Evolutionary conservation across 495 filamentous ascomycete species (phyloP), one percentile per base, ranked within the genome.

Genomic region (Podospora fimiseda): DNA sequence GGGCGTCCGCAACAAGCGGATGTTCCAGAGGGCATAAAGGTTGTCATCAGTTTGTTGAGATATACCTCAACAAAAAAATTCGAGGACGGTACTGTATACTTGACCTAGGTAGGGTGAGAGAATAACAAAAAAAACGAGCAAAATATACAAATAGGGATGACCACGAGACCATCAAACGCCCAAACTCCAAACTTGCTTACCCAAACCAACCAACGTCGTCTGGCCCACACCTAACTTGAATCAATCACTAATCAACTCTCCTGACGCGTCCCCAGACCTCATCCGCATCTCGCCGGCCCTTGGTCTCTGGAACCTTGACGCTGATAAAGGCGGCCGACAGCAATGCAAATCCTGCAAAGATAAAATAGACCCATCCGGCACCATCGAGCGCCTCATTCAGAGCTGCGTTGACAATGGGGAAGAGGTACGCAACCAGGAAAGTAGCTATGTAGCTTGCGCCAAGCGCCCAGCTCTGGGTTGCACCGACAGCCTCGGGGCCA

Each of bases 361-460:
- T 72, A 71, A 89, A 95, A 64, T 91, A 96, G 0, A 90, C 86
- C 75, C 83, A 86, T 0, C 91, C 91, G 4, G 82, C 79, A 0
- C 84, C 86, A 1, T 84, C 85, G 23, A 78, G 60, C 1, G 60
- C 62, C 8, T 70, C 59, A 52, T 81, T 81, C 47, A 96, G 67
- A 0, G 74, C 77, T 53, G 82, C 74, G 59, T 95, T 93, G 52
- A 93, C 70, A 39, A 94, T 76, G 0, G 91, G 91, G 77, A 96
- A 96, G 67, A 94, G 92, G 61, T 93, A 89, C 1, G 90, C 89
- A 1, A 98, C 90, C 7, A 90, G 59, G 65, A 95, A 97, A 0
- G 94, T 97, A 1, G 90, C 87, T 21, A 88, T 75, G 80, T 93
- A 97, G 69, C 89, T 98, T 2, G 88, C 86, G 0, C 84, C 87